Evolutionary conservation across 1,284 basidiomycete genomes (phyloP).

Genomic region (Malassezia dermatis): DNA sequence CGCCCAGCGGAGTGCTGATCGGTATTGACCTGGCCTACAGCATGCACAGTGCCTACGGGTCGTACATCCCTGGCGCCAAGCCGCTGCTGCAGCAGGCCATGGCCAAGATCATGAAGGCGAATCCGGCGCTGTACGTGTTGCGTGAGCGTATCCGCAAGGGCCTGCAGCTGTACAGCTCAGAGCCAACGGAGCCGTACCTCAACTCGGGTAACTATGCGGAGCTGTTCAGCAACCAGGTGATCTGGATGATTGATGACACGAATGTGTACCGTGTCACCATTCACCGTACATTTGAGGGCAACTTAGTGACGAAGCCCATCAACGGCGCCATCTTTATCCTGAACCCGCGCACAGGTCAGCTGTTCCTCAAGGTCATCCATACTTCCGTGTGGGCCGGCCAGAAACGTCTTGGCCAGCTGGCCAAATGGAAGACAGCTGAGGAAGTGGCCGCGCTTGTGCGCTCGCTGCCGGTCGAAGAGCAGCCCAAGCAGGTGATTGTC

Average conservation of each 20-base stretch:
- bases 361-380: slow-evolving; percentile 98
- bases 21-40: slow-evolving; percentile 98
- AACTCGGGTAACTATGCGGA: slow-evolving; percentile 96
- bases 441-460: slow-evolving; percentile 96
- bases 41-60: slow-evolving; percentile 96
- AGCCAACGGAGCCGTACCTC: slow-evolving; percentile 96
- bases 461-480: slow-evolving; percentile 94
- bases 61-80: slow-evolving; percentile 99
- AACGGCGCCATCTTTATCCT: slow-evolving; percentile 99
- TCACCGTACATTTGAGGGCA: slow-evolving; percentile 99
- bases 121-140: slow-evolving; percentile 93
- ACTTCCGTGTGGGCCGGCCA: slow-evolving; percentile 99
- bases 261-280: slow-evolving; percentile 99
- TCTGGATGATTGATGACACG: slow-evolving; percentile 99
- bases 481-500: slow-evolving; percentile 98
- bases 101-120: slow-evolving; percentile 99
- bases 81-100: slow-evolving; percentile 96
- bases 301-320: slow-evolving; percentile 98
- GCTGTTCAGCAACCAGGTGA: slow-evolving; percentile 97
- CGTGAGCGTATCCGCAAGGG: slow-evolving; percentile 98
- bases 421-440: slow-evolving; percentile 99
- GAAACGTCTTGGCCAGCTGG: slow-evolving; percentile 96
- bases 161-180: slow-evolving; percentile 94
- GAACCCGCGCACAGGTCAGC: slow-evolving; percentile 93
- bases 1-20: slow-evolving; percentile 94